A percentile compares a stretch with the other conserved stretches of the same genome.
Evolutionary conservation across 116 monocot species (phyloP).

Genomic region (Zostera marina): DNA sequence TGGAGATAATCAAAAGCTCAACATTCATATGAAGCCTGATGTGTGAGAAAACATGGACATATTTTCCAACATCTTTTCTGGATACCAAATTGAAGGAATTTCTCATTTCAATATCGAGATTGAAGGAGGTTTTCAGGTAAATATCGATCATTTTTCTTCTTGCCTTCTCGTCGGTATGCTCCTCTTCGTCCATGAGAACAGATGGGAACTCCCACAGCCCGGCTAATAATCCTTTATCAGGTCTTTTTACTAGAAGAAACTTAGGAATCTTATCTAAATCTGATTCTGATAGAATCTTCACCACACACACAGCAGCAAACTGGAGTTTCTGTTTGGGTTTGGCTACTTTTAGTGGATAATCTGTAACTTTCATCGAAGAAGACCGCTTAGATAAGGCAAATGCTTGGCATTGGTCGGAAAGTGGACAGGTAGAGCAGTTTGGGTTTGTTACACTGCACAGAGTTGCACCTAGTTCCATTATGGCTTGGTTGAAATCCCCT

Average conservation of each 20-base stretch:
- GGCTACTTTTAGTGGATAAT: conserved; percentile 65
- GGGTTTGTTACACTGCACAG: conserved; percentile 56
- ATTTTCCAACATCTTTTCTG: conserved; percentile 67
- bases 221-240: conserved; percentile 83
- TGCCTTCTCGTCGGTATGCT: conserved; percentile 15
- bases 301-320: conserved; percentile 82
- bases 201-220: conserved; percentile 97
- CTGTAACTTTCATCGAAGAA: conserved; percentile 35
- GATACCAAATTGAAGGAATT: conserved; percentile 15
- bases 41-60: conserved; percentile 85
- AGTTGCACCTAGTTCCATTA: conserved; percentile 94
- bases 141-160: conserved; percentile 49
- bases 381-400: conserved; percentile 35
- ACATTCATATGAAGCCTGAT: conserved; percentile 82
- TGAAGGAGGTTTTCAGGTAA: conserved; percentile 42
- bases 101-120: conserved; percentile 18
- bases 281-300: conserved; percentile 31
- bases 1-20: conserved; percentile 50
- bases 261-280: conserved; percentile 13
- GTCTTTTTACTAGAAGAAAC: conserved; percentile 77
- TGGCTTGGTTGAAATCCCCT: conserved; percentile 93
- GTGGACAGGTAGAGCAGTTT: conserved; percentile 51
- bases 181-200: conserved; percentile 33
- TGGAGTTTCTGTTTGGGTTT: conserved; percentile 64
- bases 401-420: conserved; percentile 60